Evolutionary conservation across 2,329 filamentous ascomycete genomes (phyloP), one percentile per base, ranked within the genome.

Genomic region (Teratosphaeria nubilosa): DNA sequence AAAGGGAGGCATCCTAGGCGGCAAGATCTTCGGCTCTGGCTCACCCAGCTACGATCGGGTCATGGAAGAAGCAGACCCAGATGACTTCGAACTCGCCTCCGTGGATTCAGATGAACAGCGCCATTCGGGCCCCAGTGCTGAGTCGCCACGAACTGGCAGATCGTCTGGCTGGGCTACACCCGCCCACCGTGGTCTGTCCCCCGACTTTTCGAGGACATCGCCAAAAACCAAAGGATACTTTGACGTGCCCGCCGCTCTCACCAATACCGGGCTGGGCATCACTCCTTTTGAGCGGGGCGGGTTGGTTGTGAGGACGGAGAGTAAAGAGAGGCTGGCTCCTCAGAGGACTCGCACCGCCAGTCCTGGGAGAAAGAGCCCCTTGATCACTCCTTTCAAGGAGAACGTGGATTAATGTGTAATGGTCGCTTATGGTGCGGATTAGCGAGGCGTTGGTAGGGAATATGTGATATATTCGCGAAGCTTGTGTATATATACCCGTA

Each of bases 221-320:
- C 67, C 68, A 14, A 68, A 66, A 54, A 61, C 58, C 31, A 67
- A 66, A 51, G 61, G 61, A 7, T 76, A 77, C 37, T 80, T 81
- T 53, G 82, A 85, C 41, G 48, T 76, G 66, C 64, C n/a, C 22
- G 50, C 60, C 58, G 31, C 65, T 63, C 52, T 65, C 66, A 57
- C 27, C 25, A 60, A 52, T 13, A 60, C 62, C 56, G 67, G 68
- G 2, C 41, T 69, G 52, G 68, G 70, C 3, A 64, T 66, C 53
- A 66, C 77, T 62, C 70, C 77, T 10, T 81, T 82, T 63, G 81
- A 83, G 57, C 74, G 90, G 45, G 85, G 82, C 53, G 91, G 91
- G 1, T 72, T 96, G 62, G 85, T 89, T 56, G 82, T 90, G 2
- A 79, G 92, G 64, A 95, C 89, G 0, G 92, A 96, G 70, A 95